These are phyloP conservation scores for Yamadazyma scolyti DNA, from an alignment of 805 yeast species.

Conservation along the genomic window DNA sequence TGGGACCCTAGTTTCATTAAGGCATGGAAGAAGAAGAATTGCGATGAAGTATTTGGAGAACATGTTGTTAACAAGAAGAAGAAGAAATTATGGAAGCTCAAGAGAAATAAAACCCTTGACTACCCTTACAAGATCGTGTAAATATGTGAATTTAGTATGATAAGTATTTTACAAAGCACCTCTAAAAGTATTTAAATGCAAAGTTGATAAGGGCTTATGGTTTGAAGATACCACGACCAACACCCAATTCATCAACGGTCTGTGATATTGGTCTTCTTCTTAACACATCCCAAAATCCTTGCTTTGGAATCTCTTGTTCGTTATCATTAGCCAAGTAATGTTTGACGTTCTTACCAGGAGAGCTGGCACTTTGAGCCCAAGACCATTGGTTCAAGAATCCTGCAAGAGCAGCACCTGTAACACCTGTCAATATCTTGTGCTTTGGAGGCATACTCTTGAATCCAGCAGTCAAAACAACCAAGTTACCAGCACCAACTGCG, in stretches of 20 bases:
- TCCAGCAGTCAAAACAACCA: slow-evolving; percentile 42
- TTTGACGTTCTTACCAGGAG: slow-evolving; percentile 35
- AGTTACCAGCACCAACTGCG: slow-evolving; percentile 54
- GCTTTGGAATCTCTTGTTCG: slow-evolving; percentile 28
- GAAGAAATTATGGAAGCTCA: slow-evolving; percentile 84
- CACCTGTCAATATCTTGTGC: slow-evolving; percentile 38
- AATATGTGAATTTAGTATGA: slow-evolving; percentile 1
- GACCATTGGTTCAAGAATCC: slow-evolving; percentile 35
- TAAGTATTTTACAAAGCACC: slow-evolving; percentile 1
- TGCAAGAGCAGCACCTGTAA: slow-evolving; percentile 36
- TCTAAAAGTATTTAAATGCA: slow-evolving; percentile 1
- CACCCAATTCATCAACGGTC: slow-evolving; percentile 73
- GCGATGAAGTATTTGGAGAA: slow-evolving; percentile 84
- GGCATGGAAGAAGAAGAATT: slow-evolving; percentile 40
- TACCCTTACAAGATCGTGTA: slow-evolving; percentile 66
- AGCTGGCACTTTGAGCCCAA: slow-evolving; percentile 39
- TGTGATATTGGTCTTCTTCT: slow-evolving; percentile 80
- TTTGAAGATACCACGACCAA: slow-evolving; percentile 54
- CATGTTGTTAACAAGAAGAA: slow-evolving; percentile 77
- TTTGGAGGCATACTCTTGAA: slow-evolving; percentile 39
- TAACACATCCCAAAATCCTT: slow-evolving; percentile 74
- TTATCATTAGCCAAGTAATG: slow-evolving; percentile 38
- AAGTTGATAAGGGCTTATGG: slow-evolving; percentile 14
- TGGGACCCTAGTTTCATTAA: slow-evolving; percentile 96
- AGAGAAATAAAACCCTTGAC: slow-evolving; percentile 76